These are phyloP conservation scores for Fusarium kyushuense DNA, from an alignment of 2,329 filamentous ascomycete species.

Conservation along the genomic window DNA sequence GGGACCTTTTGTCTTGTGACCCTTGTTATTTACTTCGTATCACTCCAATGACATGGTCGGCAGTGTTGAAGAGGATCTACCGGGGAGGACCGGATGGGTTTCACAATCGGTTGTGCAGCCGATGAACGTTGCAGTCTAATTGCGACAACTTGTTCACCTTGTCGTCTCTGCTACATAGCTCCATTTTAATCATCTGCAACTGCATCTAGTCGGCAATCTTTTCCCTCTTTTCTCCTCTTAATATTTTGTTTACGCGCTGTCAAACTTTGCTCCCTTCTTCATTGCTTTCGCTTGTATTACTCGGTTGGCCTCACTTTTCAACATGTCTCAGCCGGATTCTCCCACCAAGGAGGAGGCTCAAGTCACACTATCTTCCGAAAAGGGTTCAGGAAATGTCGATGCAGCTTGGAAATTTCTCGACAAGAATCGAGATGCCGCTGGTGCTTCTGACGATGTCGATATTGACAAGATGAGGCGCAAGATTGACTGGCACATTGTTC, in stretches of 20 bases:
- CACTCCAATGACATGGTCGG: background rate
- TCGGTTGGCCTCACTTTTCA: background rate
- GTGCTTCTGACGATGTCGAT: slow-evolving; percentile 51
- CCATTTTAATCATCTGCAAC: slow-evolving; percentile 1
- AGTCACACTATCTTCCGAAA: slow-evolving; percentile 18
- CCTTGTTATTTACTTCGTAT: background rate
- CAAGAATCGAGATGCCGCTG: slow-evolving; percentile 55
- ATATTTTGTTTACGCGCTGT: background rate
- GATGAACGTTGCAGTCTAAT: background rate
- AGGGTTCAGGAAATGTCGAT: slow-evolving; percentile 51
- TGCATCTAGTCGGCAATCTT: background rate
- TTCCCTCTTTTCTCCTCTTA: slow-evolving; percentile 1
- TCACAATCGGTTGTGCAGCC: slow-evolving; percentile 9
- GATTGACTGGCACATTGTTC: slow-evolving; percentile 70
- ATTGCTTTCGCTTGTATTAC: background rate
- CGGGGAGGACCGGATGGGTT: slow-evolving; percentile 1
- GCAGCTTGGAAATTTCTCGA: slow-evolving; percentile 61
- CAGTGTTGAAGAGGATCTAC: background rate
- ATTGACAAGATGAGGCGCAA: slow-evolving; percentile 63
- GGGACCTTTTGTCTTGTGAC: slow-evolving; percentile 1
- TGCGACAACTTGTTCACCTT: background rate
- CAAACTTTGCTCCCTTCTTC: background rate
- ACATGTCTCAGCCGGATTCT: slow-evolving; percentile 27
- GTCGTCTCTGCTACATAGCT: background rate
- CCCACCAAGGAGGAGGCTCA: slow-evolving; percentile 15